phyloP scores from a whole-genome alignment of 495 filamentous ascomycete genomes.

The Xylaria castorea region DNA sequence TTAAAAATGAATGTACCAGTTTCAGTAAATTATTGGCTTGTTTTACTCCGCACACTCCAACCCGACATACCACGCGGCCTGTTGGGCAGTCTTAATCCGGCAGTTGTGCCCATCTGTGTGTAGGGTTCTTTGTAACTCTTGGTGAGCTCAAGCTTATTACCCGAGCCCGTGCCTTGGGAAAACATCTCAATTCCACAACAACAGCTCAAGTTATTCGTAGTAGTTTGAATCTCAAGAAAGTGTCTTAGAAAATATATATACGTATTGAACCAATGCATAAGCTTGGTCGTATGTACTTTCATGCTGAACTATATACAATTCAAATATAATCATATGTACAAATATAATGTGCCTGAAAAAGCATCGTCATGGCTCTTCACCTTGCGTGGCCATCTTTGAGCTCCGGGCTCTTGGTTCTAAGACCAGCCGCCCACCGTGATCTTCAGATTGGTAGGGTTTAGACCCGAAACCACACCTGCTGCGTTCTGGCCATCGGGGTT shows the following conservation, averaged over 20 bases:
- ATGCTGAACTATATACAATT: slow-evolving; percentile 21
- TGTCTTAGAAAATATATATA: neutral
- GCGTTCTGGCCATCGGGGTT: slow-evolving; percentile 47
- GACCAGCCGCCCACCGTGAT: slow-evolving; percentile 42
- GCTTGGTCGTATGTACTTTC: slow-evolving; percentile 9
- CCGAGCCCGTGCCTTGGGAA: neutral
- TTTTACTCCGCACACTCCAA: neutral
- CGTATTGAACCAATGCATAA: neutral
- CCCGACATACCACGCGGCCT: neutral
- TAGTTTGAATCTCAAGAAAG: neutral
- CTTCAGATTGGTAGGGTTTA: slow-evolving; percentile 34
- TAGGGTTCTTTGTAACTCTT: neutral
- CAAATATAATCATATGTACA: neutral
- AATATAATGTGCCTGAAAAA: neutral
- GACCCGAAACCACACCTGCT: slow-evolving; percentile 45
- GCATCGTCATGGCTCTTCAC: neutral
- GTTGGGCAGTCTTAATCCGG: neutral
- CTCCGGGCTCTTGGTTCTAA: neutral
- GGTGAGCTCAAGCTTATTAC: neutral
- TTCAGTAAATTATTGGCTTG: neutral
- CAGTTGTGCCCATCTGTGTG: neutral
- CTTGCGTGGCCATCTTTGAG: neutral
- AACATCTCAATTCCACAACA: neutral
- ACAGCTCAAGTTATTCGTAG: neutral
- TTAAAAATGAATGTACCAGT: too few relatives aligned